phyloP scores from a whole-genome alignment of 257 asterid genomes.

The Pogostemon cablin region DNA sequence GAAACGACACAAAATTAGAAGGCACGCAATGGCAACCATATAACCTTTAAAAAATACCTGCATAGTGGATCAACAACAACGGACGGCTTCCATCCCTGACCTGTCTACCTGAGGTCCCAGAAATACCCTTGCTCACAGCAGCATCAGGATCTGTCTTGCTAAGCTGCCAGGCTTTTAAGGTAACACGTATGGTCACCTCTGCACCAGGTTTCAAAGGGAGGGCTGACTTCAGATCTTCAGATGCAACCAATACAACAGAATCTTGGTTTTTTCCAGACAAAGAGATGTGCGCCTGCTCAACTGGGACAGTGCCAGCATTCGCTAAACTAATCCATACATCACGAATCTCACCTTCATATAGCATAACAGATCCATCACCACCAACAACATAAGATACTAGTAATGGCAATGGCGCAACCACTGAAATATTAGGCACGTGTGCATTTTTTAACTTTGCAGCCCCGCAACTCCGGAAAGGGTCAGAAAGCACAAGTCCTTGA shows the following conservation, averaged over 20 bases:
- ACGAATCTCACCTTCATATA: conserved; percentile 98
- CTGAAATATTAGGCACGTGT: conserved; percentile 68
- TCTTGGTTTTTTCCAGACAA: conserved; percentile 97
- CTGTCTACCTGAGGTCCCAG: conserved; percentile 64
- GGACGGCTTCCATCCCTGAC: conserved; percentile 89
- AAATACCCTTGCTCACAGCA: conserved; percentile 54
- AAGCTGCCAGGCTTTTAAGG: conserved; percentile 97
- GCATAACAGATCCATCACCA: conserved; percentile 86
- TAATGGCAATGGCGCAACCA: conserved; percentile 85
- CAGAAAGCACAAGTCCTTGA: conserved; percentile 98
- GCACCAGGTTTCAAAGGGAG: conserved; percentile 98
- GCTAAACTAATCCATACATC: conserved; percentile 86
- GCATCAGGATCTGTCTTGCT: conserved; percentile 63
- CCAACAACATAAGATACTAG: conserved; percentile 80
- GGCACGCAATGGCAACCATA: conserved; percentile 23
- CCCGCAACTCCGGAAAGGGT: conserved; percentile 96
- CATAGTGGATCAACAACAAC: conserved; percentile 88
- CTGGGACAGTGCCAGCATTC: conserved; percentile 98
- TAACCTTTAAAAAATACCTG: conserved; percentile 57
- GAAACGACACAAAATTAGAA: conserved; percentile 23
- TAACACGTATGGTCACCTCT: conserved; percentile 86
- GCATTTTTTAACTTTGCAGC: conserved; percentile 75
- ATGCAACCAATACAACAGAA: conserved; percentile 69
- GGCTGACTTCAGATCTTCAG: conserved; percentile 69
- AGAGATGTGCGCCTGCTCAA: conserved; percentile 90